Evolutionary conservation across 371 early-diverging fungal species (phyloP), one percentile per base, ranked within the genome.

Genomic region (Blakeslea trispora): DNA sequence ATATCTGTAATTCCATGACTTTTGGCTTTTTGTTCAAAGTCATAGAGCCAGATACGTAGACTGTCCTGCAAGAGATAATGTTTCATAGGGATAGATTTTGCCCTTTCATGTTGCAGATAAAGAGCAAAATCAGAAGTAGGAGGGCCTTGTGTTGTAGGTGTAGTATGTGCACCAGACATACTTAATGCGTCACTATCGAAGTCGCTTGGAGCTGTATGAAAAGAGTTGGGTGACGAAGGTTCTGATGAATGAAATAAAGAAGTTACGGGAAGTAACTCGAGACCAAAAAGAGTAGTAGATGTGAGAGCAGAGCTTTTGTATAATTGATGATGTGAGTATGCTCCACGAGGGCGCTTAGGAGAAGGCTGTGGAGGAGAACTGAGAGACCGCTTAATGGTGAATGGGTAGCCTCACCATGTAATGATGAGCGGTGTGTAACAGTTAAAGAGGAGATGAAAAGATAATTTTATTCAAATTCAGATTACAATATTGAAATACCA

Each of bases 61-160:
- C 28, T 28, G 28, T 28, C 28, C 28, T 22, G 28, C 28, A 28
- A 10, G 19, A 37, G 40, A 23, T 50, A 50, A 1, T 17, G 22
- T 13, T 21, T 21, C 19, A 50, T 23, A 21, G 50, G 50, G 22
- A 50, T 50, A 15, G 50, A 49, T 35, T 49, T 49, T 49, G 34
- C 49, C 17, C 35, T 14, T 49, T 49, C 49, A 3, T 49, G 49
- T n/a, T 34, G 7, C 5, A 49, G 14, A 49, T 49, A 49, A 34
- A 34, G 17, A 34, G 49, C 37, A 35, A 49, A 49, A 49, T 49
- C 49, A 17, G 49, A 28, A 28, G 28, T 28, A 28, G 28, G 28
- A 28, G 28, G 28, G 28, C 44, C 28, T 28, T 28, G 28, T 28
- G 28, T 28, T 28, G 28, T 3, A 28, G 28, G 28, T 28, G 28